Evolutionary conservation across 371 early-diverging fungal species (phyloP).

Genomic region (Lichtheimia ornata): DNA sequence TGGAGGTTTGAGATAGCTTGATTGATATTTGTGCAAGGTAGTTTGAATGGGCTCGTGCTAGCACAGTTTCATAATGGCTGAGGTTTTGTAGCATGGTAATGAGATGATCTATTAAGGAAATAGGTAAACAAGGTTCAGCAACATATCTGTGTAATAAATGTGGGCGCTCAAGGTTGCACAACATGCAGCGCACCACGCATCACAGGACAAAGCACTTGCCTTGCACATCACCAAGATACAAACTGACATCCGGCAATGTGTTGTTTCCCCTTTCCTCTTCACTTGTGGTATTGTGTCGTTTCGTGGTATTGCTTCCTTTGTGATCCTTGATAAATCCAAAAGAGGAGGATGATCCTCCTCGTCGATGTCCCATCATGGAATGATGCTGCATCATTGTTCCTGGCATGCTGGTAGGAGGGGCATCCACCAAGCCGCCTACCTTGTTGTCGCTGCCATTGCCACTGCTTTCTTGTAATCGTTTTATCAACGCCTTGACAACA

Average conservation of each 20-base stretch:
- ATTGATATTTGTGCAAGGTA: slow-evolving; percentile 95
- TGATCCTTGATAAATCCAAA: slow-evolving; percentile 12
- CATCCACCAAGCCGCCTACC: no score
- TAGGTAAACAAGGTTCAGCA: background rate
- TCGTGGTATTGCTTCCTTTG: background rate
- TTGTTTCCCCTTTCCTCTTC: slow-evolving; percentile 18
- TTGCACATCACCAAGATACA: slow-evolving; percentile 92
- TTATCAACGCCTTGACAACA: slow-evolving; percentile 70
- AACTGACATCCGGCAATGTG: slow-evolving; percentile 46
- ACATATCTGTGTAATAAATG: no score
- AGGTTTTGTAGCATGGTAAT: slow-evolving; percentile 92
- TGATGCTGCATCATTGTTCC: no score
- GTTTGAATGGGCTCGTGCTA: slow-evolving; percentile 89
- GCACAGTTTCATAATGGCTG: slow-evolving; percentile 85
- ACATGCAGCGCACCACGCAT: no score
- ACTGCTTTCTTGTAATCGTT: slow-evolving; percentile 51
- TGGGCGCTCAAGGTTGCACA: no score
- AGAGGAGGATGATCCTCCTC: slow-evolving; percentile 11
- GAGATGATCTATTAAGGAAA: slow-evolving; percentile 72
- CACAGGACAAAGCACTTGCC: slow-evolving; percentile 45
- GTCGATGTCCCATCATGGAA: slow-evolving; percentile 4
- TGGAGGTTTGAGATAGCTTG: slow-evolving; percentile 90
- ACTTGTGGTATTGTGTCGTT: background rate
- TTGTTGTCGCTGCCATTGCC: background rate
- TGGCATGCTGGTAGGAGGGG: no score